These are phyloP conservation scores for Cryptococcus sp. DNA, from an alignment of 1,284 basidiomycete genomes.

Conservation along the genomic window DNA sequence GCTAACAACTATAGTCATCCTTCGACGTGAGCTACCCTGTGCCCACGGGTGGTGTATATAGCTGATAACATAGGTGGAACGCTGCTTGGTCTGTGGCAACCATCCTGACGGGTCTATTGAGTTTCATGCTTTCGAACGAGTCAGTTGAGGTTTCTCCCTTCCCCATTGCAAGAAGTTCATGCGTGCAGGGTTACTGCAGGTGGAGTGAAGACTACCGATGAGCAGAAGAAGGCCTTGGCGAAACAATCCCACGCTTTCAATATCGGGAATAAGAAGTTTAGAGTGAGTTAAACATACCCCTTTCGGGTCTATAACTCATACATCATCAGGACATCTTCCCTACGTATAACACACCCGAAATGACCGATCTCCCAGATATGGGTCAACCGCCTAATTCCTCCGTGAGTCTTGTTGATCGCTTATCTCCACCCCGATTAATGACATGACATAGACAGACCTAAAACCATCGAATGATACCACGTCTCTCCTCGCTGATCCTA, in stretches of 20 bases:
- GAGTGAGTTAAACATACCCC: conserved; percentile 33
- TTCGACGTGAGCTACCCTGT: conserved; percentile 23
- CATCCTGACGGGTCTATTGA: conserved; percentile 87
- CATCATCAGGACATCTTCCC: conserved; percentile 64
- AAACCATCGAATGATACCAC: background rate
- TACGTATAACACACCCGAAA: conserved; percentile 65
- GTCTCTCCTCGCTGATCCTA: background rate
- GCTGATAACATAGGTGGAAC: conserved; percentile 39
- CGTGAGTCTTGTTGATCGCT: conserved; percentile 2
- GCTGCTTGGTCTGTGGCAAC: conserved; percentile 46
- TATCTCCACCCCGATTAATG: background rate
- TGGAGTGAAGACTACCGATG: conserved; percentile 72
- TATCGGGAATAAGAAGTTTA: conserved; percentile 70
- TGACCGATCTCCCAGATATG: conserved; percentile 81
- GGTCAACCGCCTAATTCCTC: conserved; percentile 47
- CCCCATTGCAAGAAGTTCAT: background rate
- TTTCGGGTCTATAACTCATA: too few relatives aligned
- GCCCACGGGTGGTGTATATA: background rate
- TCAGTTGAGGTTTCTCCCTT: conserved; percentile 12
- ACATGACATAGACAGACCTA: background rate
- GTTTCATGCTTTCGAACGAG: conserved; percentile 94
- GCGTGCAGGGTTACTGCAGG: conserved; percentile 75
- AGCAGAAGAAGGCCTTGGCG: conserved; percentile 73
- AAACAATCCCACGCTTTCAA: conserved; percentile 80
- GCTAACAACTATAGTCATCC: background rate